These are phyloP conservation scores for Przewalskia tangutica DNA, from an alignment of 257 asterid species.

Conservation along the genomic window DNA sequence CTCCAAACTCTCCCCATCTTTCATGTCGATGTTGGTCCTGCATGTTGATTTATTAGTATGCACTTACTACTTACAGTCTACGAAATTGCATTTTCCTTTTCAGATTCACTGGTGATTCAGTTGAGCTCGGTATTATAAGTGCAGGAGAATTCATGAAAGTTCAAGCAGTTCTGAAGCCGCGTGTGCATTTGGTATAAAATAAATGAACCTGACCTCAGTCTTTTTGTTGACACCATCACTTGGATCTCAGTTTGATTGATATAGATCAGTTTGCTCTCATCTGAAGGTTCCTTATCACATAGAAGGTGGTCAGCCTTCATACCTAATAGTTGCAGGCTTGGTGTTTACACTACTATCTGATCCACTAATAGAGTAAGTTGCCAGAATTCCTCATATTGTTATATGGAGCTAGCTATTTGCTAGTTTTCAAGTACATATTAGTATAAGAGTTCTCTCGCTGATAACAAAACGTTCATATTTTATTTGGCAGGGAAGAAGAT, in stretches of 20 bases:
- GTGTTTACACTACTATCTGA: constrained; percentile 98
- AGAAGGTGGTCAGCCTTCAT: constrained; percentile 90
- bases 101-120: constrained; percentile 77
- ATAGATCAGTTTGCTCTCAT: constrained; percentile 12
- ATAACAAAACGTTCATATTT: background rate
- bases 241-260: constrained; percentile 6
- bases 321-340: constrained; percentile 87
- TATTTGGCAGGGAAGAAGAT: constrained; percentile 71
- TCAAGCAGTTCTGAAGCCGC: constrained; percentile 58
- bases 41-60: background rate
- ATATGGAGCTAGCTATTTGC: background rate
- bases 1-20: background rate
- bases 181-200: constrained; percentile 66
- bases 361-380: constrained; percentile 74
- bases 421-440: background rate
- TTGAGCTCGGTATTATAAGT: constrained; percentile 82
- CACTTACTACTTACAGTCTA: background rate
- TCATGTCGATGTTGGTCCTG: background rate
- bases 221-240: constrained; percentile 4
- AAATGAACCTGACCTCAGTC: constrained; percentile 4
- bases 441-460: background rate
- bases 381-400: background rate
- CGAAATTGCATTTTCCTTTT: background rate
- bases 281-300: constrained; percentile 89
- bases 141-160: constrained; percentile 57